These are phyloP conservation scores for Alternaria ventricosa DNA, from an alignment of 2,329 filamentous ascomycete genomes.

Conservation along the genomic window DNA sequence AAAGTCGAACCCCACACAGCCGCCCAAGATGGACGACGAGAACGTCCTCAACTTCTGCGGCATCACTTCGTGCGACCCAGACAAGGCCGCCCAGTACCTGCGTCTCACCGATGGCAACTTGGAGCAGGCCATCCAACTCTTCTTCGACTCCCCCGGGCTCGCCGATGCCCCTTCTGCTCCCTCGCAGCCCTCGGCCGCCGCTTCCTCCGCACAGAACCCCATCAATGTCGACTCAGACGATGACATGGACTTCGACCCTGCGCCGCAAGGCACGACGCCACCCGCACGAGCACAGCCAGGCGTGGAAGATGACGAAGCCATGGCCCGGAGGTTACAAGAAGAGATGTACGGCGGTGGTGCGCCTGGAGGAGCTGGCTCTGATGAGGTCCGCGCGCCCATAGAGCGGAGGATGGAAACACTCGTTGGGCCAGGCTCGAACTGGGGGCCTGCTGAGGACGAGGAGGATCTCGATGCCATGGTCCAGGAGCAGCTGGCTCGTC, in stretches of 20 bases:
- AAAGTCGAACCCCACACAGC: constrained; percentile 2
- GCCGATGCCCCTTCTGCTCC: constrained; percentile 54
- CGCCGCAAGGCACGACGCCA: constrained; percentile 38
- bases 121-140: constrained; percentile 86
- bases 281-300: constrained; percentile 28
- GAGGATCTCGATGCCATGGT: constrained; percentile 67
- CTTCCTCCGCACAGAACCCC: constrained; percentile 57
- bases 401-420: constrained; percentile 90
- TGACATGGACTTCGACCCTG: constrained; percentile 60
- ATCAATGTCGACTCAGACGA: constrained; percentile 82
- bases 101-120: constrained; percentile 83
- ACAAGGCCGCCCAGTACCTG: constrained; percentile 82
- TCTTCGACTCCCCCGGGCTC: constrained; percentile 85
- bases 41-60: constrained; percentile 76
- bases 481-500: constrained; percentile 67
- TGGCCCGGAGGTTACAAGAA: constrained; percentile 90
- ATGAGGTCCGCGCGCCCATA: constrained; percentile 88
- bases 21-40: constrained; percentile 54
- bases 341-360: constrained; percentile 76
- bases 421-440: constrained; percentile 72
- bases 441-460: constrained; percentile 54
- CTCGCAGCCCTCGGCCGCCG: constrained; percentile 42
- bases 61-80: constrained; percentile 77
- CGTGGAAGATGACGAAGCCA: constrained; percentile 88
- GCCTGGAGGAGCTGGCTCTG: constrained; percentile 43